phyloP scores from a whole-genome alignment of 176 grass and related monocot species.

The Echinochloa phyllopogon region DNA sequence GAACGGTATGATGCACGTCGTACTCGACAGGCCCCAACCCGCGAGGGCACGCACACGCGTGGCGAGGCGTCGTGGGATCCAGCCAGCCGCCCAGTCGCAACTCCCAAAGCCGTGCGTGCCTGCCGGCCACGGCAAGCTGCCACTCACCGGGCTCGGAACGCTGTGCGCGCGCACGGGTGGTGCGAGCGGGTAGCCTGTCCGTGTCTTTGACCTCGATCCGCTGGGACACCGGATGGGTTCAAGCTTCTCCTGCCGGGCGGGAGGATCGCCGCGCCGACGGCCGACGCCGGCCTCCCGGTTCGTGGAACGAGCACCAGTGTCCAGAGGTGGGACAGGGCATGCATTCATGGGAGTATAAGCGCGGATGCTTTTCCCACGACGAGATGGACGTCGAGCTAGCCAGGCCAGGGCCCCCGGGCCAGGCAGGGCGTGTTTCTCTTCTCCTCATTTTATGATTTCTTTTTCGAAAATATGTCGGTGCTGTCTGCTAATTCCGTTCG shows the following conservation, averaged over 20 bases:
- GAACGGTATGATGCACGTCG: too few species aligned
- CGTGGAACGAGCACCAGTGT: not conserved
- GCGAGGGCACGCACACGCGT: too few species aligned
- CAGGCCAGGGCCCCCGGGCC: not conserved
- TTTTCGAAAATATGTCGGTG: not conserved
- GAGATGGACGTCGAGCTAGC: not conserved
- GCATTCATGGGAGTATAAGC: not conserved
- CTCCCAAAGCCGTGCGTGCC: not conserved
- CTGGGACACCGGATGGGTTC: not conserved
- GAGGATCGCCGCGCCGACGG: not conserved
- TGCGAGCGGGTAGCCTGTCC: not conserved
- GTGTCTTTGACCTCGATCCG: not conserved
- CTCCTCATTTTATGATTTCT: not conserved
- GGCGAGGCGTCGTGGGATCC: not conserved
- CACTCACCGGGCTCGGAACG: not conserved
- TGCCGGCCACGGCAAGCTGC: not conserved
- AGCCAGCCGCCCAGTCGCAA: not conserved
- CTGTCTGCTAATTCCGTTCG: not conserved
- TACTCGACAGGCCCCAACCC: too few species aligned
- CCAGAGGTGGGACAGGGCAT: not conserved
- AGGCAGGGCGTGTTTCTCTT: not conserved
- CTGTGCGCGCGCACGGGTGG: not conserved
- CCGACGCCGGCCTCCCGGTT: slow-evolving; percentile 16
- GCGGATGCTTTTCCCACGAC: not conserved
- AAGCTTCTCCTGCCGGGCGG: not conserved